Percentiles rank a stretch among this genome's conserved stretches.
Evolutionary conservation across 1,284 basidiomycete species (phyloP).

Genomic region (Mycena citricolor): DNA sequence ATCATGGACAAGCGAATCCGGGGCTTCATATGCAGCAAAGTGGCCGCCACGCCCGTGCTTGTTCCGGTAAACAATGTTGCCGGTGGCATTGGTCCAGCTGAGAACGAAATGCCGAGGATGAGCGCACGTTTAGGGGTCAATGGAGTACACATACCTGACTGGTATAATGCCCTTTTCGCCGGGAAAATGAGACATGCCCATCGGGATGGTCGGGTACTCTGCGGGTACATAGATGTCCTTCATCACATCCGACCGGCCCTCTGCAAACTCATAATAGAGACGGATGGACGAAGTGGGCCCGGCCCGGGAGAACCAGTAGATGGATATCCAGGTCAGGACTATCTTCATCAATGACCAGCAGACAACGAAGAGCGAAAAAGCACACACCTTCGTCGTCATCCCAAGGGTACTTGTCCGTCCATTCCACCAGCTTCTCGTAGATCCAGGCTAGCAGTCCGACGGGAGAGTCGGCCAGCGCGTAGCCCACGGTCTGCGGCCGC

Average conservation of each 20-base stretch:
- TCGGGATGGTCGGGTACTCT: conserved; percentile 36
- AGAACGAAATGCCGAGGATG: background rate
- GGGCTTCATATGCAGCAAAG: conserved; percentile 25
- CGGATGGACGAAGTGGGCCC: conserved; percentile 49
- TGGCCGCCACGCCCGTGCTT: conserved; percentile 32
- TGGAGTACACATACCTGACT: conserved; percentile 2
- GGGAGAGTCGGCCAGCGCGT: conserved; percentile 50
- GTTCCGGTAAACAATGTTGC: conserved; percentile 16
- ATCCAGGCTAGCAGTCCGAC: conserved; percentile 56
- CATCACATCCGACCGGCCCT: conserved; percentile 3
- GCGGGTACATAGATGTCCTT: conserved; percentile 18
- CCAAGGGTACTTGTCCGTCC: conserved; percentile 50
- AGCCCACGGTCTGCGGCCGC: conserved; percentile 54
- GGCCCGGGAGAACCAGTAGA: conserved; percentile 48
- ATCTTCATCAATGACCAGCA: background rate
- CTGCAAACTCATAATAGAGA: conserved; percentile 48
- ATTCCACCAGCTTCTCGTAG: conserved; percentile 52
- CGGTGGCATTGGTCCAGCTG: conserved; percentile 14
- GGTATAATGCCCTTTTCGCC: conserved; percentile 6
- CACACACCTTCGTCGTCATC: conserved; percentile 49
- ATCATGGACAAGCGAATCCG: conserved; percentile 11
- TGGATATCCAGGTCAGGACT: conserved; percentile 50
- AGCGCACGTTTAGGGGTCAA: background rate
- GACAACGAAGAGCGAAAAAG: conserved; percentile 49
- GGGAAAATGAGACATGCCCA: conserved; percentile 47